Evolutionary conservation across 371 early-diverging fungal genomes (phyloP).

Genomic region (Smittium mucronatum): DNA sequence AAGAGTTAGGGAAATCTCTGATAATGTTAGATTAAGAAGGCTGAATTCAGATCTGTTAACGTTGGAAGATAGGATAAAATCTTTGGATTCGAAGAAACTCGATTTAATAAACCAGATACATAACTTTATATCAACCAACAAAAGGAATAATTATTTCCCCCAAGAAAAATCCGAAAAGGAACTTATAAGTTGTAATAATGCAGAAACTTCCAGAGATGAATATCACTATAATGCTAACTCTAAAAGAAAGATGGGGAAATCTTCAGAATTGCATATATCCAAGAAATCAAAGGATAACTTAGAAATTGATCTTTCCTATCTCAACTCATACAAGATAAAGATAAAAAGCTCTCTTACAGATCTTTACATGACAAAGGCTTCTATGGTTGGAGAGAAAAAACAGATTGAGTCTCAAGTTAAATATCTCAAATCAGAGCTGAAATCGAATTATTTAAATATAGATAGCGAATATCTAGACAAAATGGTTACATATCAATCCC

Average conservation of each 20-base stretch:
- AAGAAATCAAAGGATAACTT: not conserved
- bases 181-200: not conserved
- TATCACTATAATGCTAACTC: not conserved
- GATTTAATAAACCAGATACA: not conserved
- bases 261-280: not conserved
- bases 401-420: conserved; percentile 63
- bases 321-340: not conserved
- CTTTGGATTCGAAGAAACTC: not conserved
- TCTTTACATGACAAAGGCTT: conserved; percentile 28
- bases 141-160: not conserved
- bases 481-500: conserved; percentile 56
- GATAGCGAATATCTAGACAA: conserved; percentile 50
- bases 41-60: not conserved
- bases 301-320: not conserved
- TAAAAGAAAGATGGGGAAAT: not conserved
- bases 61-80: not conserved
- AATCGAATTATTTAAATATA: conserved; percentile 62
- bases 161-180: not conserved
- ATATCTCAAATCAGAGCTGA: conserved; percentile 46
- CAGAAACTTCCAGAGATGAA: too few species aligned
- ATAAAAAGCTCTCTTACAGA: not conserved
- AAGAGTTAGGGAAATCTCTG: not conserved
- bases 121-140: not conserved
- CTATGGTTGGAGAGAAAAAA: conserved; percentile 67
- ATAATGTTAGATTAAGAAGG: conserved; percentile 5